Evolutionary conservation across 768 basidiomycete genomes (phyloP), one percentile per base, ranked within the genome.

Genomic region (Kwoniella shandongensis): DNA sequence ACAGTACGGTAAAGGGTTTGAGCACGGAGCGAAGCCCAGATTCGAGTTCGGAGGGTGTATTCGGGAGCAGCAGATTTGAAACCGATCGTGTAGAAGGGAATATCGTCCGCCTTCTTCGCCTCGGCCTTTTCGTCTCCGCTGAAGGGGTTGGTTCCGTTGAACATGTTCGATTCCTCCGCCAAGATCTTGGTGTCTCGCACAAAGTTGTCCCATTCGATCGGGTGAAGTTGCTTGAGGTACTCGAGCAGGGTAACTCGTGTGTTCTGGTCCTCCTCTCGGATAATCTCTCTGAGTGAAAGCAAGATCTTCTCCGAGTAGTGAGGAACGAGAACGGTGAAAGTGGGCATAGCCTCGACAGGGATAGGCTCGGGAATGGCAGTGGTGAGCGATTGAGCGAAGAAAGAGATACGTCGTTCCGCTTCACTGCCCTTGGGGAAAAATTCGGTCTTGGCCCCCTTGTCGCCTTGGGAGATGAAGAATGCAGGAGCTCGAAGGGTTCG

Each of bases 301-400:
- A 99, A 80, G 63, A 97, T 98, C 89, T 99, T 99, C 78, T 99
- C 96, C 59, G 88, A 96, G 77, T 99, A 99, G 78, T 99, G 96
- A 13, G 96, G 96, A 0, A 92, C 96, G 52, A 99, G 80, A 22
- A 99, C 93, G 42, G 96, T 98, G 81, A 99, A 99, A 0, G 94
- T 97, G 1, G 96, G 96, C 96, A 99, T 98, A n/a, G 92, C 89
- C 76, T 98, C 93, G 40, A 99, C 91, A 13, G 93, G 91, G 30
- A 98, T 78, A 7, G 96, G 88, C 65, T 90, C 87, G 18, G 94
- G 96, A 48, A 98, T 85, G 45, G 86, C 82, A n/a, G 92, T 96
- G 5, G 96, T 98, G 66, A 99, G 81, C 4, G 91, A 94, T 78
- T 97, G 94, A 25, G 96, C 91, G 75, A 98, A 98, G 85, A 98